Evolutionary conservation across 371 early-diverging fungal genomes (phyloP), one percentile per base, ranked within the genome.

Genomic region (Batrachochytrium dendrobatidis): DNA sequence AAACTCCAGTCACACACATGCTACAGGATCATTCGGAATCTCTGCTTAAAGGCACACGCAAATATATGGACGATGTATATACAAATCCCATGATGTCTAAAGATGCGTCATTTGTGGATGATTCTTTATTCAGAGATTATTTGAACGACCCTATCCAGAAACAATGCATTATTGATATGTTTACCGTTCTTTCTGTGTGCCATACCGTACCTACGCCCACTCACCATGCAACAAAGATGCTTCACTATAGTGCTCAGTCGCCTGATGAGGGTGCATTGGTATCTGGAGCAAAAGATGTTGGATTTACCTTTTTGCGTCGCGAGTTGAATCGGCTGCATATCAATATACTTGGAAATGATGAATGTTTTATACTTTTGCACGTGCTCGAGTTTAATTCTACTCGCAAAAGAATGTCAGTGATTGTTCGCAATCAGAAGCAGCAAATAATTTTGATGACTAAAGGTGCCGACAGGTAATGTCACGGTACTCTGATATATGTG

Each of bases 181-280:
- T 92, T 58, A 82, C 80, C 10, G 67, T 85, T 24, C 67, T 95
- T 22, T 83, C 94, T 0, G 73, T 93, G 0, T 95, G 94, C 69
- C 94, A 95, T 65, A 90, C 94, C 0, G 93, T 92, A 0, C 74
- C 93, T 1, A 77, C 90, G 5, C 91, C 90, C 43, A 74, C 80
- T 39, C 24, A 20, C 18, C 44, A 30, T 17, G 56, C 35, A 8
- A 53, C 45, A 15, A 34, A 50, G 2, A 32, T 18, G 17, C 24
- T 64, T 39, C 62, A 52, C 34, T 94, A 94, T 77, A 85, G 88
- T 64, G 94, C 95, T 0, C 91, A 93, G 67, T 91, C 91, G 5
- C 95, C 95, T 0, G 96, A 94, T 63, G 95, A 95, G 67, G 89
- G 91, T 3, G 95, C 95, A 0, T 64, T 94, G 31, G 93, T 94